Percentiles rank a stretch among this genome's conserved stretches.
These are phyloP conservation scores for Aphanomyces astaci DNA, from an alignment of 352 stramenopile species.

Conservation along the genomic window DNA sequence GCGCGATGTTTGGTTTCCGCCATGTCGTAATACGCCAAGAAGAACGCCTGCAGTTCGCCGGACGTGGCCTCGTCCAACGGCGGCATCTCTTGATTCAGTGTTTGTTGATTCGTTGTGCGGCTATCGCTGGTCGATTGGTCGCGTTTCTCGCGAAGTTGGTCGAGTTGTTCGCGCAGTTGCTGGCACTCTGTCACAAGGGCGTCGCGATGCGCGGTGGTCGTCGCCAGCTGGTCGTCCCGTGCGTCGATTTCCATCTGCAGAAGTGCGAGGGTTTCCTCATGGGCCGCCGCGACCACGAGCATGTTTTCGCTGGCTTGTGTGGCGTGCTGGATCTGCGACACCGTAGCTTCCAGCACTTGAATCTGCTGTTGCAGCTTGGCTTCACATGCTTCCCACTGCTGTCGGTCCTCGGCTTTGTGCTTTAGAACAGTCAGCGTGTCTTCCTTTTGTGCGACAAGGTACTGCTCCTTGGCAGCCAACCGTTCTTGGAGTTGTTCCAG, in stretches of 20 bases:
- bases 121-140: not conserved
- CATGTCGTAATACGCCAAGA: not conserved
- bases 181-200: not conserved
- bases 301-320: too few relatives aligned
- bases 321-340: not conserved
- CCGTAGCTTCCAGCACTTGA: not conserved
- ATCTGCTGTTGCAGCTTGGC: not conserved
- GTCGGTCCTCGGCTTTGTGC: not conserved
- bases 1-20: conserved; percentile 1
- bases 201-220: not conserved
- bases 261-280: too few relatives aligned
- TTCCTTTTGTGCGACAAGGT: conserved; percentile 1
- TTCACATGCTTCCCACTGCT: not conserved
- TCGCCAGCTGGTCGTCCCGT: not conserved
- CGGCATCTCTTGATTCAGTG: not conserved
- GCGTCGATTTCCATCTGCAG: not conserved
- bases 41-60: conserved; percentile 3
- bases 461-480: not conserved
- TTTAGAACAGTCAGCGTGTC: not conserved
- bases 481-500: not conserved
- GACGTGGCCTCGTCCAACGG: not conserved
- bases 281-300: too few relatives aligned
- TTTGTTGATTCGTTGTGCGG: not conserved
- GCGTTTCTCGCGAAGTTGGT: not conserved
- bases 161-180: not conserved